These are phyloP conservation scores for Sarocladium strictum DNA, from an alignment of 2,329 filamentous ascomycete species.

Conservation along the genomic window DNA sequence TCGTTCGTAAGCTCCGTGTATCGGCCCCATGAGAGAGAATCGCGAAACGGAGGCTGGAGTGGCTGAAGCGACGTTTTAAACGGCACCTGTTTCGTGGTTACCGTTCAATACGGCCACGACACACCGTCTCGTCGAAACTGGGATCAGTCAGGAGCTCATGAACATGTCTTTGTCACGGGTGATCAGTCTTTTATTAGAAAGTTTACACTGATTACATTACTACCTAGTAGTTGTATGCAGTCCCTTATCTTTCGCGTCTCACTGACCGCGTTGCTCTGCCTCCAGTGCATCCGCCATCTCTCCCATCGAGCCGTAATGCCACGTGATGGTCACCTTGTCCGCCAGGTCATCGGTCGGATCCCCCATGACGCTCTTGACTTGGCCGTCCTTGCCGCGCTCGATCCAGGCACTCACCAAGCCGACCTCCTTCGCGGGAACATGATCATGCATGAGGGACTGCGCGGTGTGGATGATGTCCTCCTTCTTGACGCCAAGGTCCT, in stretches of 20 bases:
- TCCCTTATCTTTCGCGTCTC: too few relatives aligned
- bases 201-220: too few relatives aligned
- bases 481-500: conserved; percentile 44
- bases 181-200: too few relatives aligned
- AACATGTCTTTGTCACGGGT: too few relatives aligned
- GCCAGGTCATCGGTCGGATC: conserved; percentile 23
- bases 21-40: too few relatives aligned
- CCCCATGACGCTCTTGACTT: conserved; percentile 16
- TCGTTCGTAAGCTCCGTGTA: background rate
- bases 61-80: too few relatives aligned
- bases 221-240: too few relatives aligned
- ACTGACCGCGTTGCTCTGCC: conserved; percentile 2
- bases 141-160: too few relatives aligned
- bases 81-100: too few relatives aligned
- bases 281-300: conserved; percentile 56
- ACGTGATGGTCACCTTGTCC: conserved; percentile 30
- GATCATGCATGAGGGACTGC: conserved; percentile 61
- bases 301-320: conserved; percentile 51
- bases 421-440: conserved; percentile 55
- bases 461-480: conserved; percentile 61
- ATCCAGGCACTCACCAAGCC: conserved; percentile 63
- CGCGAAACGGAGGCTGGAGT: background rate
- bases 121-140: too few relatives aligned
- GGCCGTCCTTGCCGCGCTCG: conserved; percentile 39
- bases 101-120: too few relatives aligned